Evolutionary conservation across 768 basidiomycete genomes (phyloP).

Genomic region (Heimioporus sp.): DNA sequence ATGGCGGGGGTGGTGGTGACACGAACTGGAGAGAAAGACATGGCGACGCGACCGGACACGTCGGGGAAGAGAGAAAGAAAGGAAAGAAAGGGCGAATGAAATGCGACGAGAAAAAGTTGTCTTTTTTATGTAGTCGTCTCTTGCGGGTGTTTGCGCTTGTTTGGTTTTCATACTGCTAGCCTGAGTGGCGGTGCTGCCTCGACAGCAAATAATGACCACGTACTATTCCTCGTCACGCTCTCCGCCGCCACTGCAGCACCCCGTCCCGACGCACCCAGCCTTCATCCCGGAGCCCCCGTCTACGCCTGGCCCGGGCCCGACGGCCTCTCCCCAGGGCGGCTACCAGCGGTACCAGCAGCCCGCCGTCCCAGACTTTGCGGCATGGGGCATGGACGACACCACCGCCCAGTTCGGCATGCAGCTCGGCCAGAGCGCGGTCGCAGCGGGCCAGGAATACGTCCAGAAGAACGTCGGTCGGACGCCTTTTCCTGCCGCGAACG

Average conservation of each 20-base stretch:
- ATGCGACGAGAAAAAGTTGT: neutral
- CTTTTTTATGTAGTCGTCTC: conserved; percentile 16
- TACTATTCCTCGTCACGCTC: conserved; percentile 45
- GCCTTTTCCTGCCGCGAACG: neutral
- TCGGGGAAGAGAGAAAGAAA: conserved; percentile 1
- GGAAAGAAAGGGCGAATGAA: neutral
- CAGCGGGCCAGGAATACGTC: conserved; percentile 93
- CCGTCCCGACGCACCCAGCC: conserved; percentile 83
- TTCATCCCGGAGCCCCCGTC: conserved; percentile 82
- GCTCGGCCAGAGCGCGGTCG: conserved; percentile 86
- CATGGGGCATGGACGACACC: conserved; percentile 88
- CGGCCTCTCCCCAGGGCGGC: conserved; percentile 55
- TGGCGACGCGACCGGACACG: conserved; percentile 20
- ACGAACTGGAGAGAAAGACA: conserved; percentile 50
- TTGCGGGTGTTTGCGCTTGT: conserved; percentile 18
- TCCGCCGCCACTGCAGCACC: conserved; percentile 82
- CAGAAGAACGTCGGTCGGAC: conserved; percentile 76
- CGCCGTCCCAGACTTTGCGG: conserved; percentile 48
- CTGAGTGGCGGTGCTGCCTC: too few species aligned
- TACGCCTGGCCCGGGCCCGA: conserved; percentile 62
- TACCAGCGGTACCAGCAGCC: conserved; percentile 37
- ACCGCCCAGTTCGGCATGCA: conserved; percentile 97
- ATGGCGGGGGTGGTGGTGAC: conserved; percentile 74
- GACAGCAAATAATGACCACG: conserved; percentile 27
- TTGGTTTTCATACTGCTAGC: too few species aligned